Evolutionary conservation across 169 alveolate genomes (phyloP).

Genomic region (Toxoplasma gondii): DNA sequence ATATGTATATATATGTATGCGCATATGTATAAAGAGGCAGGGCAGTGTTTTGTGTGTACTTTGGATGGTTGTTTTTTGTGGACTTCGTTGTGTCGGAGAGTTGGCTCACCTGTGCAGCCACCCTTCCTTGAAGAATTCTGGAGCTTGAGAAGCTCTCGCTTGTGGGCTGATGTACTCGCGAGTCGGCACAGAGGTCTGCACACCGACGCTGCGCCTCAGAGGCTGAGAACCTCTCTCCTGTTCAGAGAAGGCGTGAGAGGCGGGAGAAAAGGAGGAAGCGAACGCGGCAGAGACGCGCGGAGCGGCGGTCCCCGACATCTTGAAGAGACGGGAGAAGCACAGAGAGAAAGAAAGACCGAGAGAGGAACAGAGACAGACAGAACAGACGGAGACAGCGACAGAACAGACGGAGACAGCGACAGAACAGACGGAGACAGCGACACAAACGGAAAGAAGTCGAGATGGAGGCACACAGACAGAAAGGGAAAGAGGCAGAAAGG

Average conservation of each 20-base stretch:
- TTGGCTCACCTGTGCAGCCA: not conserved
- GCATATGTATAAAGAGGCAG: too few relatives aligned
- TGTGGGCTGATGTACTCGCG: not conserved
- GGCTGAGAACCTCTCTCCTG: not conserved
- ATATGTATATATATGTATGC: not conserved
- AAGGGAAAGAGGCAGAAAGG: not conserved
- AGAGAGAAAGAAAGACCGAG: not conserved
- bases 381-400: not conserved
- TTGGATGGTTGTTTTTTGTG: not conserved
- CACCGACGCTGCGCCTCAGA: not conserved
- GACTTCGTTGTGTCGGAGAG: not conserved
- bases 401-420: not conserved
- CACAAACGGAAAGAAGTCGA: not conserved
- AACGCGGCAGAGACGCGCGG: not conserved
- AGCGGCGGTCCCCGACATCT: not conserved
- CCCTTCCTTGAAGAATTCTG: not conserved
- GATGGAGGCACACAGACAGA: not conserved
- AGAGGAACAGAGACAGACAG: not conserved
- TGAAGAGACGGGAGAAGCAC: not conserved
- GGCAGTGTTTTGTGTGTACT: not conserved
- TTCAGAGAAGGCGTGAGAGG: not conserved
- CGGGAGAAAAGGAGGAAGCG: not conserved
- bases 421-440: not conserved
- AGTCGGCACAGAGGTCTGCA: not conserved
- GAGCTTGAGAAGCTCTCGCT: constrained; percentile 20